phyloP scores from a whole-genome alignment of 1,139 yeast species.

The Saccharomyces hybrid region DNA sequence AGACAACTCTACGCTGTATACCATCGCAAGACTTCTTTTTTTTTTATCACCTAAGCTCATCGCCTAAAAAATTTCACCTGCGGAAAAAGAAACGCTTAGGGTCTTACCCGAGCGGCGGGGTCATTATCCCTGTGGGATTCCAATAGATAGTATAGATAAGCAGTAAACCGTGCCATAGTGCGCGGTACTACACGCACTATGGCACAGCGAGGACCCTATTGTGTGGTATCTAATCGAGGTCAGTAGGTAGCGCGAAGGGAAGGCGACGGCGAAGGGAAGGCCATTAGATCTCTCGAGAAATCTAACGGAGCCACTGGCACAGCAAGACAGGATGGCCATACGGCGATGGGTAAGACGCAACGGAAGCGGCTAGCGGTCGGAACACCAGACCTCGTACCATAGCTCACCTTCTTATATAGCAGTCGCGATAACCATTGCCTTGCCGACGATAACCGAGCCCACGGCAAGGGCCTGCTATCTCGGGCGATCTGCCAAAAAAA shows the following conservation, averaged over 20 bases:
- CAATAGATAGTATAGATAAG: neutral
- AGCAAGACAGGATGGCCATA: too few relatives aligned
- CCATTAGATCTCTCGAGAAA: too few relatives aligned
- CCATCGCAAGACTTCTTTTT: neutral
- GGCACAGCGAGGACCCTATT: neutral
- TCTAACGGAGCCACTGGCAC: too few relatives aligned
- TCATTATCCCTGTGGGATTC: neutral
- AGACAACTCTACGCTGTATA: neutral
- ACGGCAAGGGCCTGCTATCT: neutral
- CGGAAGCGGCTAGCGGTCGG: too few relatives aligned
- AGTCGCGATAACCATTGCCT: neutral
- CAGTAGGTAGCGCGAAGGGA: neutral
- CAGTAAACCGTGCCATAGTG: neutral
- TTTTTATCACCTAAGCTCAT: conserved; percentile 2
- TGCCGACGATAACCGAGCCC: neutral
- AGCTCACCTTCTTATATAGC: too few relatives aligned
- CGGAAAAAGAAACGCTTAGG: neutral
- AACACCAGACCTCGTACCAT: too few relatives aligned
- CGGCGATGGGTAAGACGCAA: too few relatives aligned
- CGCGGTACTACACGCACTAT: too few relatives aligned
- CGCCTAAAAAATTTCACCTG: conserved; percentile 5
- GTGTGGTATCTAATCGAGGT: neutral
- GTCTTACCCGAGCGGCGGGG: neutral
- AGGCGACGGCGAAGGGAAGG: too few relatives aligned
- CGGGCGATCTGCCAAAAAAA: neutral